phyloP scores from a whole-genome alignment of 257 asterid species.

The Agastache rugosa region DNA sequence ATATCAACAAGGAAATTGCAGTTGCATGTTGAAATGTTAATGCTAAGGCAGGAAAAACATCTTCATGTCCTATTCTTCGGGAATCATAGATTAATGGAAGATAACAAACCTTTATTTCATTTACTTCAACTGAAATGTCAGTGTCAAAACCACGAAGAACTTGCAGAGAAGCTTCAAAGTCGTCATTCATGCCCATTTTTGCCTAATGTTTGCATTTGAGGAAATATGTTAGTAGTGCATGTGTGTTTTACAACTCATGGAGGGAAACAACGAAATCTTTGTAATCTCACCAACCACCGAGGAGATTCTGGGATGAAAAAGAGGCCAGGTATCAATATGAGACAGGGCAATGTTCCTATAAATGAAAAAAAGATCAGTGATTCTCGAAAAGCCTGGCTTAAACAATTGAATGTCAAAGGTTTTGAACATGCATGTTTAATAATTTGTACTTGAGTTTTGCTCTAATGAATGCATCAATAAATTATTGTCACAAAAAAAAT shows the following conservation, averaged over 20 bases:
- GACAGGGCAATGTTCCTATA: conserved; percentile 61
- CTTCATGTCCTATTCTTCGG: background rate
- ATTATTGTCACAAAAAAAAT: background rate
- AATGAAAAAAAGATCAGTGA: conserved; percentile 34
- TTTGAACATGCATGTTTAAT: background rate
- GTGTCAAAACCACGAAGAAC: conserved; percentile 74
- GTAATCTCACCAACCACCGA: conserved; percentile 93
- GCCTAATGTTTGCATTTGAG: conserved; percentile 49
- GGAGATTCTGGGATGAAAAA: conserved; percentile 85
- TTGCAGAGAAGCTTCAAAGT: conserved; percentile 71
- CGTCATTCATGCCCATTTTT: conserved; percentile 66
- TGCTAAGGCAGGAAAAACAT: background rate
- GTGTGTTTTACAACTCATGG: background rate
- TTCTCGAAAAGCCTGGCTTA: background rate
- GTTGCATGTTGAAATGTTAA: background rate
- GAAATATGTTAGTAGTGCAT: conserved; percentile 5
- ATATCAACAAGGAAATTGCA: conserved; percentile 4
- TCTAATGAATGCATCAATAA: conserved; percentile 12
- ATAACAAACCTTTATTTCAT: conserved; percentile 59
- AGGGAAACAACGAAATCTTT: background rate
- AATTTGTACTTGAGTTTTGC: background rate
- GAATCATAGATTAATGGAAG: background rate
- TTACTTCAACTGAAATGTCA: conserved; percentile 65
- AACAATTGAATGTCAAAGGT: background rate
- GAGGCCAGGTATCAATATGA: conserved; percentile 61